phyloP scores from a whole-genome alignment of 2,329 filamentous ascomycete genomes.

The Cladosporium halotolerans region DNA sequence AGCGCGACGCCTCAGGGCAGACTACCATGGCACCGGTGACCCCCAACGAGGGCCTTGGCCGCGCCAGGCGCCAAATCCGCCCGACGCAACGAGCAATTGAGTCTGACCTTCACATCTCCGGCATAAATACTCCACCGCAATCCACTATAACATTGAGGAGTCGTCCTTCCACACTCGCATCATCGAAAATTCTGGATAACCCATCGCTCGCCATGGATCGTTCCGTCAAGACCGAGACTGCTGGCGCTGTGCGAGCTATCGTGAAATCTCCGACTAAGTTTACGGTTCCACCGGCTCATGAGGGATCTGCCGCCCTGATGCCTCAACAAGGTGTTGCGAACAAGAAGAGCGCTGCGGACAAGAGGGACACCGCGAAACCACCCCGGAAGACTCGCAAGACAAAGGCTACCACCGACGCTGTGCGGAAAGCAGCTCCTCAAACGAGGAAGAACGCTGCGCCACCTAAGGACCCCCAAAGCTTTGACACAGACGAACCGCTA shows the following conservation, averaged over 20 bases:
- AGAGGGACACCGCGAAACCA: not conserved
- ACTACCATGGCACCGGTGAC: constrained; percentile 1
- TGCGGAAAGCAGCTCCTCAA: not conserved
- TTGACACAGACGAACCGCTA: not conserved
- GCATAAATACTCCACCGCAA: not conserved
- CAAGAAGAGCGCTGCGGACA: no score
- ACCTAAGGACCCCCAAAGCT: not conserved
- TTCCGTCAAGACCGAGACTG: no score
- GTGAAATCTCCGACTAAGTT: no score
- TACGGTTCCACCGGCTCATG: no score
- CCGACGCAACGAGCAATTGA: not conserved
- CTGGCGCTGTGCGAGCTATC: no score
- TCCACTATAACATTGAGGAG: not conserved
- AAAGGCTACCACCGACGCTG: not conserved
- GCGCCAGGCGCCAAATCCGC: constrained; percentile 1
- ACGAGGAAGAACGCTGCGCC: not conserved
- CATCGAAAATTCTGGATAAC: no score
- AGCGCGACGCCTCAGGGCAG: no score
- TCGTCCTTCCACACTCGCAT: no score
- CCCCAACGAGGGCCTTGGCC: not conserved
- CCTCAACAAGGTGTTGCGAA: no score
- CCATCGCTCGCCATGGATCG: no score
- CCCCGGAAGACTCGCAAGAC: not conserved
- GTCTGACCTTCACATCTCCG: not conserved
- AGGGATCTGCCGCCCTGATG: no score